Conservation (phyloP, 805 yeast genomes). For the Teunomyces tritomae region DNA sequence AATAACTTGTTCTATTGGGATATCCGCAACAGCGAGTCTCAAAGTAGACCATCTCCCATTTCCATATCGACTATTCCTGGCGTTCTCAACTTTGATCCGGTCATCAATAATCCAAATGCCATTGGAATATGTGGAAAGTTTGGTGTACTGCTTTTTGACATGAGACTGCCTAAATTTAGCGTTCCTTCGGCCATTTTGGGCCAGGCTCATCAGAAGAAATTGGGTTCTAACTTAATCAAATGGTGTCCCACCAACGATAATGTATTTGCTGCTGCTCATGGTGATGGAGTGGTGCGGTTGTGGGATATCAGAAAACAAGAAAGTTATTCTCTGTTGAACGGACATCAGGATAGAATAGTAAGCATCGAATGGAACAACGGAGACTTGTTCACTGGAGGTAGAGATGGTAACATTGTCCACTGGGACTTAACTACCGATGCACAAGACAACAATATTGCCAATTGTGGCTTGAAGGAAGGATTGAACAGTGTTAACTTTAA, state of each 20-base stretch:
- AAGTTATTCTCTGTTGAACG: constrained; percentile 51
- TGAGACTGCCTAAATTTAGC: constrained; percentile 48
- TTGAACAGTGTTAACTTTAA: constrained; percentile 40
- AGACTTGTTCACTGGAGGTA: constrained; percentile 57
- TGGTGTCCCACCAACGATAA: constrained; percentile 64
- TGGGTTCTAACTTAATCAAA: constrained; percentile 43
- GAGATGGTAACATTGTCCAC: constrained; percentile 64
- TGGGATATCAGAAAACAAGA: constrained; percentile 74
- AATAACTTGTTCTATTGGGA: constrained; percentile 80
- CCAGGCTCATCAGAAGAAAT: constrained; percentile 13
- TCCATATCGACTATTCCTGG: constrained; percentile 53
- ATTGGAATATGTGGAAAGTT: constrained; percentile 65
- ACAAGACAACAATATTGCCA: constrained; percentile 9
- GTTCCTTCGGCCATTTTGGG: constrained; percentile 23
- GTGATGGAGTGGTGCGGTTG: constrained; percentile 53
- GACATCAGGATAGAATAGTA: constrained; percentile 54
- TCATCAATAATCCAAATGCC: constrained; percentile 18
- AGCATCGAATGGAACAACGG: constrained; percentile 59
- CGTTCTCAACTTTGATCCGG: constrained; percentile 48
- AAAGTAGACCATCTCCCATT: constrained; percentile 46
- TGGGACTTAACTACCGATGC: constrained; percentile 52
- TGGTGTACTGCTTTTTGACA: constrained; percentile 74
- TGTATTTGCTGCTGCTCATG: constrained; percentile 62
- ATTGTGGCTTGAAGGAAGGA: constrained; percentile 49
- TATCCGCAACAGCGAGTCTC: constrained; percentile 48